A percentile compares a stretch with the other conserved stretches of the same genome.
Conservation (phyloP, 805 yeast species). For the Metschnikowia bowlesiae region DNA sequence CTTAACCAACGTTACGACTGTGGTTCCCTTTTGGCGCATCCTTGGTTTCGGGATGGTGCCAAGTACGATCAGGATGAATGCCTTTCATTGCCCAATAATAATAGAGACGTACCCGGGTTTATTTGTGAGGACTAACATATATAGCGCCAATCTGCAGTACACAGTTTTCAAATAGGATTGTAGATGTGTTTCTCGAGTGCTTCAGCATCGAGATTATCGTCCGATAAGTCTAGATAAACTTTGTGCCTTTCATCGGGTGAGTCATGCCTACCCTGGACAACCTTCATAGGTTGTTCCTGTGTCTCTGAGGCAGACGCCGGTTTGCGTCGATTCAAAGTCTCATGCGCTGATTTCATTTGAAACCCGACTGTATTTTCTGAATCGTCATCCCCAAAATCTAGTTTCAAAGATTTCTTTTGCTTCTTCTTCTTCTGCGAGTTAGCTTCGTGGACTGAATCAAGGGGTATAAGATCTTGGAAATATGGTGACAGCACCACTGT, state of each 20-base stretch:
- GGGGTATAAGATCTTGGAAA: slow-evolving; percentile 40
- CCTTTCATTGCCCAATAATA: slow-evolving; percentile 21
- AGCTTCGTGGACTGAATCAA: not conserved
- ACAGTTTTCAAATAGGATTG: not conserved
- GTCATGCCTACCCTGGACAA: not conserved
- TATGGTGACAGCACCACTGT: slow-evolving; percentile 43
- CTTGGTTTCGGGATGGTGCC: slow-evolving; percentile 37
- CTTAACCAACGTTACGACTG: slow-evolving; percentile 52
- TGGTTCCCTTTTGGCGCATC: slow-evolving; percentile 48
- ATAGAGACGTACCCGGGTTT: slow-evolving; percentile 29
- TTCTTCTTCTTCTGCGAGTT: slow-evolving; percentile 14
- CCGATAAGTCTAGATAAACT: not conserved
- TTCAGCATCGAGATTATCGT: not conserved
- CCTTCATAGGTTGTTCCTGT: not conserved
- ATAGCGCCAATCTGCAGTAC: not conserved
- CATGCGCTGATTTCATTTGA: slow-evolving; percentile 43
- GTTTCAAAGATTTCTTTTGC: slow-evolving; percentile 28
- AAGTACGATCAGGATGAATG: slow-evolving; percentile 15
- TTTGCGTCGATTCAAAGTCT: slow-evolving; percentile 11
- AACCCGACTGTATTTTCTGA: slow-evolving; percentile 19
- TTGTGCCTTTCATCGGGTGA: not conserved
- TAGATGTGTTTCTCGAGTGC: not conserved
- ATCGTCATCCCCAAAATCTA: slow-evolving; percentile 36
- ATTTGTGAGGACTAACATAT: slow-evolving; percentile 18
- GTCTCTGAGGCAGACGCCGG: not conserved